Evolutionary conservation across 2,329 filamentous ascomycete genomes (phyloP).

Genomic region (Claviceps africana): DNA sequence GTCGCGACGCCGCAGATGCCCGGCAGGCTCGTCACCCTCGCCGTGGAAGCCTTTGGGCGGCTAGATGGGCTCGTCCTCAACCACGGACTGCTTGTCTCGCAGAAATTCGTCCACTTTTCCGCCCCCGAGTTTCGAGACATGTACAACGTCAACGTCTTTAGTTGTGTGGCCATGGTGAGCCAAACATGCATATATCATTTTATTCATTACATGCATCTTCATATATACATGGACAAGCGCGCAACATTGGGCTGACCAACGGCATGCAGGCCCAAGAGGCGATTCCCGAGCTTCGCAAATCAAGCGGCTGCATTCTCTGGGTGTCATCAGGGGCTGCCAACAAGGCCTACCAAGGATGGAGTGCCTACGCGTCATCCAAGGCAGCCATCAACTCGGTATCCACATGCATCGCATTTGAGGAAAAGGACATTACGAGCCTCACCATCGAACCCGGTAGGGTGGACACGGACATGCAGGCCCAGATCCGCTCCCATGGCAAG

Average conservation of each 20-base stretch:
- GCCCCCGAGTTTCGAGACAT: slow-evolving; percentile 58
- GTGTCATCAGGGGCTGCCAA: slow-evolving; percentile 66
- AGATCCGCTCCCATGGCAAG: slow-evolving; percentile 51
- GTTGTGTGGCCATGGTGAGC: slow-evolving; percentile 55
- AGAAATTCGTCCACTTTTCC: slow-evolving; percentile 54
- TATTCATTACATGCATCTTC: too few species aligned
- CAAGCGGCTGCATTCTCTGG: slow-evolving; percentile 60
- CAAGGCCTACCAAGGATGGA: slow-evolving; percentile 58
- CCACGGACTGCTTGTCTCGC: slow-evolving; percentile 68
- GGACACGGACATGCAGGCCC: slow-evolving; percentile 82
- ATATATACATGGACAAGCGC: too few species aligned
- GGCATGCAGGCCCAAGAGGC: slow-evolving; percentile 49
- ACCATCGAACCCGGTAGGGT: slow-evolving; percentile 67
- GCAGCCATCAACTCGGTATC: slow-evolving; percentile 72
- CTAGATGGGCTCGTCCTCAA: slow-evolving; percentile 80
- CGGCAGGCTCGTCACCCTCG: slow-evolving; percentile 47
- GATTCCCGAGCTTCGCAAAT: slow-evolving; percentile 52
- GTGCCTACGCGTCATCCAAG: slow-evolving; percentile 69
- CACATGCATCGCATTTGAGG: slow-evolving; percentile 59
- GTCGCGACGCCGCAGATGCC: slow-evolving; percentile 30
- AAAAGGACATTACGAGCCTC: slow-evolving; percentile 59
- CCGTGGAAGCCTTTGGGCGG: slow-evolving; percentile 51
- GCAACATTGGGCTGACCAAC: too few species aligned
- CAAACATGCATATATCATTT: too few species aligned
- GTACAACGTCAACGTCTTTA: slow-evolving; percentile 83